Conservation (phyloP, 106 monocot genomes). For the Phalaenopsis aphrodite region DNA sequence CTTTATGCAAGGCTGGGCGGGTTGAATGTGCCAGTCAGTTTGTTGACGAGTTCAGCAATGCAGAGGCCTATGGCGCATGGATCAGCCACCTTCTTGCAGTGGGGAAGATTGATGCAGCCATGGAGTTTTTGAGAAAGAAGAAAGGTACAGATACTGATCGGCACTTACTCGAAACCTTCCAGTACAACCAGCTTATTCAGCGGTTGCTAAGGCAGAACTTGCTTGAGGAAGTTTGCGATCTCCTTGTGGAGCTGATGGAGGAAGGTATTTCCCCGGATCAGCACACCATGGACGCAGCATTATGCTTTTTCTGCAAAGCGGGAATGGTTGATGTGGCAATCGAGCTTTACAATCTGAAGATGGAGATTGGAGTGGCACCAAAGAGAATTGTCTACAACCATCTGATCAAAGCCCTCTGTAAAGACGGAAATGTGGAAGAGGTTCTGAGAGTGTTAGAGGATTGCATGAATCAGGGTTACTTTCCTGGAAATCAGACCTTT, state of each 20-base stretch:
- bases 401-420: constrained; percentile 62
- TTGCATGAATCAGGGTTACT: constrained; percentile 53
- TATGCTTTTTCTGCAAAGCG: constrained; percentile 92
- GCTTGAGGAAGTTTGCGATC: constrained; percentile 52
- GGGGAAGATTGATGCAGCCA: constrained; percentile 32
- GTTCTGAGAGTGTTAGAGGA: constrained; percentile 54
- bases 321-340: constrained; percentile 69
- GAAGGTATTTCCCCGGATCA: constrained; percentile 50
- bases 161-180: constrained; percentile 27
- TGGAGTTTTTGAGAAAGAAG: constrained; percentile 61
- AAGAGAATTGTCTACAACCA: constrained; percentile 40
- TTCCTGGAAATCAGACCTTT: constrained; percentile 59
- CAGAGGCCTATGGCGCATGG: constrained; percentile 39
- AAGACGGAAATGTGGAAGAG: constrained; percentile 34
- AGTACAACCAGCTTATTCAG: constrained; percentile 44
- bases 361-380: constrained; percentile 61
- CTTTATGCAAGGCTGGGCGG: constrained; percentile 37
- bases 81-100: constrained; percentile 26
- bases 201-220: constrained; percentile 36
- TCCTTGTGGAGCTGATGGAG: constrained; percentile 77
- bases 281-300: constrained; percentile 48
- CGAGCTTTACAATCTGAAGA: constrained; percentile 42
- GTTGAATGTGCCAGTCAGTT: constrained; percentile 45
- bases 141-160: constrained; percentile 22
- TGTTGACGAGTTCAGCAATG: constrained; percentile 42